phyloP scores from a whole-genome alignment of 2,329 filamentous ascomycete genomes.

The Trichoderma pleuroti region DNA sequence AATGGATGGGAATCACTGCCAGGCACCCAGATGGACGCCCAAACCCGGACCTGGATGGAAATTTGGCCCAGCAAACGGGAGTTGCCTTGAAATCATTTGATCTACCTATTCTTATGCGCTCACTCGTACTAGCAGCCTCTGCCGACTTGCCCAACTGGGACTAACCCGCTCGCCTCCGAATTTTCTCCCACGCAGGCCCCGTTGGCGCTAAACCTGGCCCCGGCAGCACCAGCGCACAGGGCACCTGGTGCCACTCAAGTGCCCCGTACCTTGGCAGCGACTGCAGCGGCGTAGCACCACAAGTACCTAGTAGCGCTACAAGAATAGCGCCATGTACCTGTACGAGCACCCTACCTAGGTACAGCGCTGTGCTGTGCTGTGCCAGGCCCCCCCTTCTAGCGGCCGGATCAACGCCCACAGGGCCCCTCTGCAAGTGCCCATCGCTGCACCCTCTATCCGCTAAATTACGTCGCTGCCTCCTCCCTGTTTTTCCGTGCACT shows the following conservation, averaged over 20 bases:
- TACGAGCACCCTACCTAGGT: slow-evolving; percentile 9
- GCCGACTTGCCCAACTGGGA: slow-evolving; percentile 15
- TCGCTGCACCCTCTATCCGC: slow-evolving; percentile 11
- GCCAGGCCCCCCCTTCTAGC: neutral
- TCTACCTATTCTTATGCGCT: neutral
- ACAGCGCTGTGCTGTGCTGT: neutral
- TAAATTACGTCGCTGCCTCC: slow-evolving; percentile 16
- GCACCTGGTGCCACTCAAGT: neutral
- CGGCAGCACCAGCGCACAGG: slow-evolving; percentile 12
- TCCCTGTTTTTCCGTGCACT: neutral
- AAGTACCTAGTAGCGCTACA: neutral
- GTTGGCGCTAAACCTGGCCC: slow-evolving; percentile 12
- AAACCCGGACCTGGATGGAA: too few species aligned
- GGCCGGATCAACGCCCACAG: slow-evolving; percentile 16
- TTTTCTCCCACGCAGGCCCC: slow-evolving; percentile 1
- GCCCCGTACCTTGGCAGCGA: neutral
- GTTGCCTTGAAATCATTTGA: neutral
- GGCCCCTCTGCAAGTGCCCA: slow-evolving; percentile 7
- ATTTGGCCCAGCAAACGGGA: neutral
- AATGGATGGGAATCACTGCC: neutral
- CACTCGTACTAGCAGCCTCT: slow-evolving; percentile 1
- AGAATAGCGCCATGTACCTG: neutral
- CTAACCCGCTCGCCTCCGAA: slow-evolving; percentile 2
- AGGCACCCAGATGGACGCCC: neutral
- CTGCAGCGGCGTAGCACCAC: neutral